Evolutionary conservation across 2,329 filamentous ascomycete genomes (phyloP).

Genomic region (Sporothrix luriei): DNA sequence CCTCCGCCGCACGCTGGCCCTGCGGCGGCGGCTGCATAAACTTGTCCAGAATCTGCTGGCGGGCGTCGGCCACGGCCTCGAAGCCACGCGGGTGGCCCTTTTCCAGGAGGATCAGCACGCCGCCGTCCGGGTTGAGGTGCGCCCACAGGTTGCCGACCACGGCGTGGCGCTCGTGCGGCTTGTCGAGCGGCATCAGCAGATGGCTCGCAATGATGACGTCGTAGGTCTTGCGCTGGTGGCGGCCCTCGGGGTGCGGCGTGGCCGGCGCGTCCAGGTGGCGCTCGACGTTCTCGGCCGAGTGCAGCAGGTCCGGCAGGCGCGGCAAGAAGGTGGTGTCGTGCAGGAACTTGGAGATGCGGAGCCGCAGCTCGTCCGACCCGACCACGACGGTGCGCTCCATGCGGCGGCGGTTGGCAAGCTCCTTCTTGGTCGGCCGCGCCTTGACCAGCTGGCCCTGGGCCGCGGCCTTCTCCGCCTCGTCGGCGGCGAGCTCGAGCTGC

Average conservation of each 20-base stretch:
- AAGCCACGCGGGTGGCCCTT: conserved; percentile 92
- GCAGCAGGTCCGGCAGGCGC: conserved; percentile 82
- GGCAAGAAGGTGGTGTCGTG: conserved; percentile 91
- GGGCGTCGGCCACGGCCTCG: conserved; percentile 83
- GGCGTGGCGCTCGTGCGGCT: conserved; percentile 75
- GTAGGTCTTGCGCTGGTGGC: conserved; percentile 68
- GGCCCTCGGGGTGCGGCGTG: conserved; percentile 46
- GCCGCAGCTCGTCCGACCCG: conserved; percentile 72
- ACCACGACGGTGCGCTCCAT: conserved; percentile 82
- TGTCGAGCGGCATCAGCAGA: conserved; percentile 72
- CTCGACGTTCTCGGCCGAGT: conserved; percentile 62
- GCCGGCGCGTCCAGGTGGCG: conserved; percentile 61
- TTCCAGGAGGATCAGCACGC: conserved; percentile 83
- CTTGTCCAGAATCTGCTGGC: conserved; percentile 74
- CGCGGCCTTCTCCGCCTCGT: conserved; percentile 48
- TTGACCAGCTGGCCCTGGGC: neutral
- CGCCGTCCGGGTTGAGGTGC: conserved; percentile 78
- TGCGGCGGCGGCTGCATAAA: conserved; percentile 66
- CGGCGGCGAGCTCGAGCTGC: too few relatives aligned
- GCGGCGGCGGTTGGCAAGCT: conserved; percentile 62
- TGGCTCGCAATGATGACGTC: conserved; percentile 92
- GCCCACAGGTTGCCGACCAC: conserved; percentile 89
- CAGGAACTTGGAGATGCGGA: conserved; percentile 74
- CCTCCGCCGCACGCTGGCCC: neutral
- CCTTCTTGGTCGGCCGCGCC: neutral